Percentiles rank a stretch among this genome's conserved stretches.
phyloP scores from a whole-genome alignment of 1,139 yeast genomes.

The Meyerozyma elateridarum region DNA sequence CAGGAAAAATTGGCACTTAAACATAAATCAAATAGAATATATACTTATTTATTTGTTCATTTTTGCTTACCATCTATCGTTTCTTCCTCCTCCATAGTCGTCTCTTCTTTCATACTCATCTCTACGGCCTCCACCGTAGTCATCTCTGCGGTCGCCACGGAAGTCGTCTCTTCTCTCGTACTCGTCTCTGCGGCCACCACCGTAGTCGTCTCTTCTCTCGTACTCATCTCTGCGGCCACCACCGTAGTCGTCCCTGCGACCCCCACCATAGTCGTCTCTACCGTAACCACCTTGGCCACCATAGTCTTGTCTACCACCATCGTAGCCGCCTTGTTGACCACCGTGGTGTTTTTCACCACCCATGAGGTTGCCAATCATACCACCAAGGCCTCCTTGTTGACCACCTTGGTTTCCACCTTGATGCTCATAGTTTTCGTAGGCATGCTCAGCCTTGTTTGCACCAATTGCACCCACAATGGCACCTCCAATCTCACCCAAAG shows the following conservation, averaged over 20 bases:
- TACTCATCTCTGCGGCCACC: neutral
- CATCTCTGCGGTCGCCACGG: constrained; percentile 1
- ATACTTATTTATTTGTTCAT: neutral
- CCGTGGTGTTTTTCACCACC: neutral
- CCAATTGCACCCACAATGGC: constrained; percentile 58
- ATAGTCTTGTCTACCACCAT: neutral
- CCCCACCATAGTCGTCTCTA: constrained; percentile 1
- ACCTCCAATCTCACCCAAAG: constrained; percentile 52
- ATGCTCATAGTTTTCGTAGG: neutral
- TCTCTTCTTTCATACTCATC: constrained; percentile 3
- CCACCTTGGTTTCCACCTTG: neutral
- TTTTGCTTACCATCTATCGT: neutral
- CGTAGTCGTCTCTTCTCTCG: neutral
- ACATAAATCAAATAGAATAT: too few relatives aligned
- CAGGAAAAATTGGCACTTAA: too few relatives aligned
- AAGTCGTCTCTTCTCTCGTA: constrained; percentile 1
- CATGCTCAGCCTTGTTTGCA: constrained; percentile 51
- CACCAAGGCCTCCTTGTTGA: neutral
- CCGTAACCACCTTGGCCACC: neutral
- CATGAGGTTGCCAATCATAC: neutral
- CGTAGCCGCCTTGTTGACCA: neutral
- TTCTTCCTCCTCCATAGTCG: constrained; percentile 1
- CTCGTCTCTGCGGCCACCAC: neutral
- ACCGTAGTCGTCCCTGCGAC: neutral
- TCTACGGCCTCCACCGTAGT: constrained; percentile 3